Conservation (phyloP, 75 land plant genomes). For the Cryptomeria japonica region DNA sequence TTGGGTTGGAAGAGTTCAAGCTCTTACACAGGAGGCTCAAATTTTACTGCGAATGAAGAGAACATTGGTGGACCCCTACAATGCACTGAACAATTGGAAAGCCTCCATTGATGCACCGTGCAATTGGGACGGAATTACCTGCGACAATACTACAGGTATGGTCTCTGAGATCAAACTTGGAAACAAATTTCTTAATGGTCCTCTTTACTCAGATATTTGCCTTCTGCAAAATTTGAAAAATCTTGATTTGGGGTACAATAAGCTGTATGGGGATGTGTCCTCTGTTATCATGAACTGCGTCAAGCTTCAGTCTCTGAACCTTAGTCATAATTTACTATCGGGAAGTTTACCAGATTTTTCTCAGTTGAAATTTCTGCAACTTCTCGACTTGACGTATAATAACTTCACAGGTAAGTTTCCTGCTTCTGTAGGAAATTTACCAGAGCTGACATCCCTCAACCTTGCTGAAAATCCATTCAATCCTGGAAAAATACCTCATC, state of each 20-base stretch:
- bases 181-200: constrained; percentile 1
- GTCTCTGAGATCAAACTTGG: constrained; percentile 1
- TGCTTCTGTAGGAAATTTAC: constrained; percentile 48
- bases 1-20: neutral
- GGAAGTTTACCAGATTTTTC: constrained; percentile 53
- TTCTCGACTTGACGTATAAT: constrained; percentile 60
- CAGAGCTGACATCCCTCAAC: constrained; percentile 39
- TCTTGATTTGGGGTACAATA: constrained; percentile 34
- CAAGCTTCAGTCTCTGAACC: constrained; percentile 35
- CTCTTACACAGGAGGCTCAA: neutral
- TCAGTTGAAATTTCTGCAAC: constrained; percentile 20
- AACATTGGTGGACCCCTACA: constrained; percentile 22
- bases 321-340: constrained; percentile 19
- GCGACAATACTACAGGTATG: constrained; percentile 2
- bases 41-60: constrained; percentile 1
- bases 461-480: constrained; percentile 49
- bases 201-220: constrained; percentile 11
- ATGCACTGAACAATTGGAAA: constrained; percentile 15
- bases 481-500: constrained; percentile 50
- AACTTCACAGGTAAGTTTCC: constrained; percentile 58
- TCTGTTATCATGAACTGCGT: constrained; percentile 37
- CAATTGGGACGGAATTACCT: constrained; percentile 9
- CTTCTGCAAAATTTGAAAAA: neutral
- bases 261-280: constrained; percentile 39
- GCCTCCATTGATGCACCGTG: neutral